These are phyloP conservation scores for Debaryomyces udenii DNA, from an alignment of 1,139 yeast species.

Conservation along the genomic window DNA sequence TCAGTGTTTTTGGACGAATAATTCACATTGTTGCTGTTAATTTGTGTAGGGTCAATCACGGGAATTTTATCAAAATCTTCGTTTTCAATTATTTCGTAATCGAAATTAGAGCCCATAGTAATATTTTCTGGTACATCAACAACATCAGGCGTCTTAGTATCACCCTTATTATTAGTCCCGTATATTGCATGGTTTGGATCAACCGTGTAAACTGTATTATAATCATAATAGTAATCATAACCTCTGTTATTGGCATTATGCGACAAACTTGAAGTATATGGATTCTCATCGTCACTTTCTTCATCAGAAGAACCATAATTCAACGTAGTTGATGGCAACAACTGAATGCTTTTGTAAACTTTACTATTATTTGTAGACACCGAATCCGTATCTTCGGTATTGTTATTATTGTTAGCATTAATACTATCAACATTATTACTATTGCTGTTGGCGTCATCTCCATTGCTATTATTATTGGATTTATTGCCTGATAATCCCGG, in stretches of 20 bases:
- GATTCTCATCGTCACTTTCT: conserved; percentile 58
- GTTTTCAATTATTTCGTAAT: conserved; percentile 38
- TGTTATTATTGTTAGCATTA: conserved; percentile 12
- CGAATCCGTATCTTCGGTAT: conserved; percentile 33
- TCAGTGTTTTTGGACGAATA: not conserved
- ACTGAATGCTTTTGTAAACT: conserved; percentile 60
- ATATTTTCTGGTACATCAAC: conserved; percentile 51
- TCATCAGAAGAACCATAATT: conserved; percentile 80
- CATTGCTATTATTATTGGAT: no score
- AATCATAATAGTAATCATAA: conserved; percentile 83
- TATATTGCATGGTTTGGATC: conserved; percentile 53
- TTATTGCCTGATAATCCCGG: conserved; percentile 22
- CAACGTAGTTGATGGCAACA: conserved; percentile 78
- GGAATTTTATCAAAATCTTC: conserved; percentile 26
- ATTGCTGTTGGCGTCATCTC: conserved; percentile 5
- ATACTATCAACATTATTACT: not conserved
- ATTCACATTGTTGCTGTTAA: conserved; percentile 19
- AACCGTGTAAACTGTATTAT: conserved; percentile 75
- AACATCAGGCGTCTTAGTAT: conserved; percentile 37
- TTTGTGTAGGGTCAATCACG: conserved; percentile 25
- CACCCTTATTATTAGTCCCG: conserved; percentile 23
- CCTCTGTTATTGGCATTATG: conserved; percentile 82
- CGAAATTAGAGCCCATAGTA: conserved; percentile 43
- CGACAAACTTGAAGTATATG: conserved; percentile 63
- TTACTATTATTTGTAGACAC: conserved; percentile 30